These are phyloP conservation scores for Leccinum colubrinum DNA, from an alignment of 1,284 basidiomycete genomes.

Conservation along the genomic window DNA sequence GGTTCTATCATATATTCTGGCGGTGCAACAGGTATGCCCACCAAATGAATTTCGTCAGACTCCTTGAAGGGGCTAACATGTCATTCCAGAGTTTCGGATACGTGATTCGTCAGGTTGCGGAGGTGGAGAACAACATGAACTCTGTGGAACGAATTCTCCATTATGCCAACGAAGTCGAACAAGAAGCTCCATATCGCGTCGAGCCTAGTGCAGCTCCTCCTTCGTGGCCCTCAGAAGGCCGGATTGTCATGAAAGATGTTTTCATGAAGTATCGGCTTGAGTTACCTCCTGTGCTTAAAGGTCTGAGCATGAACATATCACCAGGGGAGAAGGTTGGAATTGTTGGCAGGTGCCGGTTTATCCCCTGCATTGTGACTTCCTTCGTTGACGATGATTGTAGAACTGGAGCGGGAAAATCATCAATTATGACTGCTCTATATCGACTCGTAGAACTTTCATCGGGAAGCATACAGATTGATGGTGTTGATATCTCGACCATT, in stretches of 20 bases:
- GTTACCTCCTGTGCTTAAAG: constrained; percentile 66
- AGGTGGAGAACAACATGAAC: constrained; percentile 93
- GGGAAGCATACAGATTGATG: constrained; percentile 67
- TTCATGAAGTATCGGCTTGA: constrained; percentile 73
- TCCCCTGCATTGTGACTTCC: neutral
- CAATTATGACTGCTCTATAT: constrained; percentile 58
- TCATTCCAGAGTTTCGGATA: constrained; percentile 65
- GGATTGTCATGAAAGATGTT: constrained; percentile 60
- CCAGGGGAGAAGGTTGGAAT: constrained; percentile 90
- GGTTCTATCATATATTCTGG: constrained; percentile 75
- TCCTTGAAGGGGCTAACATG: too few relatives aligned
- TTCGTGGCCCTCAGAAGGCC: constrained; percentile 68
- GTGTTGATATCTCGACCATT: constrained; percentile 63
- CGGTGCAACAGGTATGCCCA: constrained; percentile 55
- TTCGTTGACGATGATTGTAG: constrained; percentile 32
- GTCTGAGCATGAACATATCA: constrained; percentile 60
- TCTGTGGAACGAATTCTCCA: constrained; percentile 83
- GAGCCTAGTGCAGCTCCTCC: constrained; percentile 45
- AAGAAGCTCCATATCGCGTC: constrained; percentile 76
- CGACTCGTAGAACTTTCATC: constrained; percentile 63
- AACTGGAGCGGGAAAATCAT: constrained; percentile 78
- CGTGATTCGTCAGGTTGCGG: constrained; percentile 82
- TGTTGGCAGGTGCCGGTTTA: constrained; percentile 53
- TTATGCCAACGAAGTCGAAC: constrained; percentile 59
- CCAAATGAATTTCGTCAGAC: neutral